These are phyloP conservation scores for Hypholoma fasciculare DNA, from an alignment of 768 basidiomycete species.

Conservation along the genomic window DNA sequence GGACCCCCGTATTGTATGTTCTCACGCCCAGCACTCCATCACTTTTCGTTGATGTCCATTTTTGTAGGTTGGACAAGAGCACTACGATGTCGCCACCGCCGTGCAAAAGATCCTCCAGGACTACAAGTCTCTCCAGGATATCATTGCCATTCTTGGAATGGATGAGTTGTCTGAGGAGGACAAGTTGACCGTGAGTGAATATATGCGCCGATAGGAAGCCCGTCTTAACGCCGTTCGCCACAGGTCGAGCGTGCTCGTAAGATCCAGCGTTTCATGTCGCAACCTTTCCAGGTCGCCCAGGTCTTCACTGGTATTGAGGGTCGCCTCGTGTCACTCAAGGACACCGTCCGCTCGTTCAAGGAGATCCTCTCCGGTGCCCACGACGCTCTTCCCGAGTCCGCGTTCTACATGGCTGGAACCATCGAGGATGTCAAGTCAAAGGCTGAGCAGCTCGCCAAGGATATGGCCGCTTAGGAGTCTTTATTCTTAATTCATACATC, in stretches of 20 bases:
- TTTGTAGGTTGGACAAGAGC: slow-evolving; percentile 76
- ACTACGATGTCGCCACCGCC: slow-evolving; percentile 95
- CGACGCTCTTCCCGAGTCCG: slow-evolving; percentile 90
- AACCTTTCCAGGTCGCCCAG: slow-evolving; percentile 99
- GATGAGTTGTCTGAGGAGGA: slow-evolving; percentile 99
- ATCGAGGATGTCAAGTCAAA: slow-evolving; percentile 97
- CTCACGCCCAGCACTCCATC: neutral
- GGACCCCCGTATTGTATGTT: slow-evolving; percentile 94
- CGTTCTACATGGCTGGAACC: slow-evolving; percentile 98
- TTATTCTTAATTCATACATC: slow-evolving; percentile 17
- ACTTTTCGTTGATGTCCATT: neutral
- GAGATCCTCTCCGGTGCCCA: slow-evolving; percentile 92
- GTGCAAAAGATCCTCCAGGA: slow-evolving; percentile 98
- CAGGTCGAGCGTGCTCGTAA: slow-evolving; percentile 97
- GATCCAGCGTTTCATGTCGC: slow-evolving; percentile 99
- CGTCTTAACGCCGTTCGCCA: neutral
- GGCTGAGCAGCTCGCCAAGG: slow-evolving; percentile 97
- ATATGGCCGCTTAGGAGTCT: slow-evolving; percentile 62
- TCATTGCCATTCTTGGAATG: slow-evolving; percentile 99
- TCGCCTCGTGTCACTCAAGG: slow-evolving; percentile 94
- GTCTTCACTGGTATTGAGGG: slow-evolving; percentile 99
- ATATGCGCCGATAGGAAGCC: neutral
- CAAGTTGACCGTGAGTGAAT: slow-evolving; percentile 84
- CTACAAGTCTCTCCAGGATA: slow-evolving; percentile 97
- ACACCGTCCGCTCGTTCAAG: slow-evolving; percentile 96